phyloP scores from a whole-genome alignment of 306 rosid species.

The Medicago ruthenica region DNA sequence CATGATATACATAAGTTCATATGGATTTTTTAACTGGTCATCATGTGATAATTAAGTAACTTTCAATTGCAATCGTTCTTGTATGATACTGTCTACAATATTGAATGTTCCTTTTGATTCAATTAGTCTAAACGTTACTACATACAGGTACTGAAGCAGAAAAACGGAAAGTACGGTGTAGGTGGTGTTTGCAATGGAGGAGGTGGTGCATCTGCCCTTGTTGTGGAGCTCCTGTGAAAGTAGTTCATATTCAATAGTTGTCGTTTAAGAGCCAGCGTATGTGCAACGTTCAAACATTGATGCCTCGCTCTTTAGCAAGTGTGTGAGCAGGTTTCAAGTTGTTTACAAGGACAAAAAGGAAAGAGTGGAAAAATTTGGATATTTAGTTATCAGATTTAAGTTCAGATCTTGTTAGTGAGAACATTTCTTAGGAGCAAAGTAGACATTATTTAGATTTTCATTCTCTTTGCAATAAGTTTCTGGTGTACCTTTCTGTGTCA shows the following conservation, averaged over 20 bases:
- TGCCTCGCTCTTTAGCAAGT: not conserved
- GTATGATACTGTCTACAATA: not conserved
- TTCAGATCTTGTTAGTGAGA: constrained; percentile 35
- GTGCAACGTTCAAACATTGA: constrained; percentile 22
- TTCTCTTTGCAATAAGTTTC: constrained; percentile 46
- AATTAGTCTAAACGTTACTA: constrained; percentile 5
- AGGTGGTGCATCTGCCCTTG: constrained; percentile 99
- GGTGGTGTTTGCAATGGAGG: constrained; percentile 99
- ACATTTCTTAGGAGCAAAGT: constrained; percentile 36
- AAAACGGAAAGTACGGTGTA: constrained; percentile 88
- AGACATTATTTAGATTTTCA: constrained; percentile 29
- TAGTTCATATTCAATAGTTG: constrained; percentile 23
- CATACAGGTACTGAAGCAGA: constrained; percentile 80
- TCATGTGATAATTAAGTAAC: not conserved
- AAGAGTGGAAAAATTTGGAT: constrained; percentile 28
- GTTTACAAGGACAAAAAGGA: constrained; percentile 19
- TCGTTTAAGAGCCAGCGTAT: constrained; percentile 19
- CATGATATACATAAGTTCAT: not conserved
- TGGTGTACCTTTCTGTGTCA: constrained; percentile 40
- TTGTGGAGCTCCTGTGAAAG: constrained; percentile 78
- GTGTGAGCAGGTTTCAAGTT: constrained; percentile 30
- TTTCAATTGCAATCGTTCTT: not conserved
- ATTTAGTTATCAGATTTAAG: constrained; percentile 23
- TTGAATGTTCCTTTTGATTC: constrained; percentile 4
- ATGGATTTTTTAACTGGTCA: not conserved